phyloP scores from a whole-genome alignment of 164 flowering plant species.

The Vitis amurensis region DNA sequence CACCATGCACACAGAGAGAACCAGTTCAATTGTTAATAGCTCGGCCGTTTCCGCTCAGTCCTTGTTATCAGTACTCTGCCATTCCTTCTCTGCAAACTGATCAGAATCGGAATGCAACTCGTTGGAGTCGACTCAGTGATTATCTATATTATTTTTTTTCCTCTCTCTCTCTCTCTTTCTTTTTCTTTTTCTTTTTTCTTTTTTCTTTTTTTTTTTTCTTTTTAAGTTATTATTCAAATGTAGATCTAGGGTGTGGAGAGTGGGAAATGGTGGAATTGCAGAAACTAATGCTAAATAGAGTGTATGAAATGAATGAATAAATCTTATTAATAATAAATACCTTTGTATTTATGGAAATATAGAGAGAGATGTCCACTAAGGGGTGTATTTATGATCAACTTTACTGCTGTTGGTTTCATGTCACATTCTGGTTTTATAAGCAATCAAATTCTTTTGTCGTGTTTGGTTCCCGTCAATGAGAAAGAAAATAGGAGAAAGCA shows the following conservation, averaged over 20 bases:
- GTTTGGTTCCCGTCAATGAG: background rate
- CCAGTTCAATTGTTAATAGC: background rate
- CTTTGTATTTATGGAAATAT: background rate
- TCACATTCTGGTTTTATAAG: constrained; percentile 26
- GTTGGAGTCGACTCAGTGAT: constrained; percentile 1
- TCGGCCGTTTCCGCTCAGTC: background rate
- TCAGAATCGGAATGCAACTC: background rate
- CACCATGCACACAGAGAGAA: too few species aligned
- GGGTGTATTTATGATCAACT: constrained; percentile 24
- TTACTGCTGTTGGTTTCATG: constrained; percentile 39
- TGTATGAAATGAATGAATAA: background rate
- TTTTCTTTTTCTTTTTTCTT: background rate
- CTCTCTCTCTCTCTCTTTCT: background rate
- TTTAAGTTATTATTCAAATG: background rate
- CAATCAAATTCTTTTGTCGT: background rate
- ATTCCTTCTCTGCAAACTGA: background rate
- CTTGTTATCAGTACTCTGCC: background rate
- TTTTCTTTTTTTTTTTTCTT: background rate
- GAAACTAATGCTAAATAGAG: constrained; percentile 1
- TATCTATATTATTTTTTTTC: background rate
- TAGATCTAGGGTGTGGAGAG: background rate
- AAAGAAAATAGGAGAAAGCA: background rate
- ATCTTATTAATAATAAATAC: background rate
- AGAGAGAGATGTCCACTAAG: constrained; percentile 1
- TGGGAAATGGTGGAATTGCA: background rate